Evolutionary conservation across 495 filamentous ascomycete genomes (phyloP), one percentile per base, ranked within the genome.

Genomic region (Arthonia radiata): DNA sequence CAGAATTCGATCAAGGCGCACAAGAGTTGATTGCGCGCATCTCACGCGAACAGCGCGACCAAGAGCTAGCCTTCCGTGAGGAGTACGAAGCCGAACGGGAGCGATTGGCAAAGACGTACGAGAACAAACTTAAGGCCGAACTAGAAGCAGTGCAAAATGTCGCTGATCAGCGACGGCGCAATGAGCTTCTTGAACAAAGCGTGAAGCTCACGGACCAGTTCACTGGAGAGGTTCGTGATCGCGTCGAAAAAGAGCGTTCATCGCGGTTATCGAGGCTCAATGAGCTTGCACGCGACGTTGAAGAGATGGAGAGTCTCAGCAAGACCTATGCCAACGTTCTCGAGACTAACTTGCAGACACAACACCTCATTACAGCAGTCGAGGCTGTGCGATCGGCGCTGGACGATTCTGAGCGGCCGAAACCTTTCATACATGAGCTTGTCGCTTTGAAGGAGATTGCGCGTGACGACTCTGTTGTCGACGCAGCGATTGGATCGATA

Each of bases 361-460:
- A 97, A 50, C 77, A 93, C 45, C 66, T 93, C 10, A 75, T 86
- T 42, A 78, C 93, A 21, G 86, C 86, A 3, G 73, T 94, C 15
- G 89, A 97, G 37, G 78, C 83, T 19, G 79, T 97, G 4, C 72
- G 77, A 22, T 64, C 74, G 34, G 69, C 67, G 25, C 65, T 91
- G 13, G 71, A 78, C 43, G 70, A 70, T 24, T 53, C 69, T 9
- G 56, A 69, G 24, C 61, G 64, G 32, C 70, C 83, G 21, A 63
- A 67, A 13, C 86, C 86, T 0, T 97, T 97, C 46, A 55, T 89
- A 35, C 64, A 64, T 27, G 86, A 97, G 49, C 62, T 97, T 2
- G 78, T 83, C 11, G 86, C 89, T 15, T 59, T 97, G 23, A 93
- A 93, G 53, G 80, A 91, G 48, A 69, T 90, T 36, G 78, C 80